Evolutionary conservation across 768 basidiomycete genomes (phyloP).

Genomic region (Psilocybe cubensis): DNA sequence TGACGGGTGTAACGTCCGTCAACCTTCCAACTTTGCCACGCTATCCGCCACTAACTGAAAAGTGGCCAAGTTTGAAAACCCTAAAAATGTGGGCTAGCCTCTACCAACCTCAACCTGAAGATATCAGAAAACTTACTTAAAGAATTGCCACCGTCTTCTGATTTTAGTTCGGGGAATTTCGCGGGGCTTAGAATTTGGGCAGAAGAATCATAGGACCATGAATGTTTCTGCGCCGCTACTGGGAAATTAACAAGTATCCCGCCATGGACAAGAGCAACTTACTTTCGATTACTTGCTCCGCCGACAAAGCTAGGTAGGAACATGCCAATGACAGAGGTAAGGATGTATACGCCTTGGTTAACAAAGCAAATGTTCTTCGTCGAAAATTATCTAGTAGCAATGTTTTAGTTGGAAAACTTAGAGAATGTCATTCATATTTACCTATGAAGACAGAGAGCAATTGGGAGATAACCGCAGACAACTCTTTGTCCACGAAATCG

Average conservation of each 20-base stretch:
- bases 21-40: conserved; percentile 52
- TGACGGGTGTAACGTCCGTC: not conserved
- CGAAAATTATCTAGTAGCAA: conserved; percentile 57
- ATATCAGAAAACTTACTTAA: conserved; percentile 10
- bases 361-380: conserved; percentile 51
- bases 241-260: not conserved
- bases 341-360: conserved; percentile 69
- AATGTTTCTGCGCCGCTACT: conserved; percentile 43
- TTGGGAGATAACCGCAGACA: conserved; percentile 46
- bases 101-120: not conserved
- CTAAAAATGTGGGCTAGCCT: conserved; percentile 19
- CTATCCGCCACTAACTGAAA: conserved; percentile 58
- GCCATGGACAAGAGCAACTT: conserved; percentile 6
- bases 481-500: conserved; percentile 47
- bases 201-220: conserved; percentile 57
- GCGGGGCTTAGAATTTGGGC: conserved; percentile 49
- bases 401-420: not conserved
- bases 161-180: not conserved
- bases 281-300: conserved; percentile 44
- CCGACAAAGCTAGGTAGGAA: conserved; percentile 55
- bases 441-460: conserved; percentile 58
- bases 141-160: conserved; percentile 1
- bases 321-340: conserved; percentile 58
- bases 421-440: conserved; percentile 23
- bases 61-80: conserved; percentile 47